Evolutionary conservation across 768 basidiomycete genomes (phyloP).

Genomic region (Mycena venus): DNA sequence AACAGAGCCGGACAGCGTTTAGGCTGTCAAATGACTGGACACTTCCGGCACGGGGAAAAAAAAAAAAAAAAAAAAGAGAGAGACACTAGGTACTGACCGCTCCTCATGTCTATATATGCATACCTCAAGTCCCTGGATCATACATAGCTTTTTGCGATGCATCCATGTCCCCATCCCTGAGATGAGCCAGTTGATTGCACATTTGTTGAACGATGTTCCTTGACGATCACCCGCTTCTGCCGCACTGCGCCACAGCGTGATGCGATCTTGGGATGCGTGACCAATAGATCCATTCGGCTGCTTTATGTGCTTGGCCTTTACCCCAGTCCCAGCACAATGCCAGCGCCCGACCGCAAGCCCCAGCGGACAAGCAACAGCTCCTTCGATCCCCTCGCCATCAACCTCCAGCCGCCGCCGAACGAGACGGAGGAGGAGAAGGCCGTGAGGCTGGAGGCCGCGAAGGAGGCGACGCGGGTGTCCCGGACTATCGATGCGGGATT

Average conservation of each 20-base stretch:
- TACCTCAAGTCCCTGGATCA: no score
- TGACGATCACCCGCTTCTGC: slow-evolving; percentile 4
- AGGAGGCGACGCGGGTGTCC: slow-evolving; percentile 50
- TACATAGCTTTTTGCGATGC: no score
- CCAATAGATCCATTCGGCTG: slow-evolving; percentile 23
- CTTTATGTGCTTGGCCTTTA: slow-evolving; percentile 2
- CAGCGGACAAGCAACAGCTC: slow-evolving; percentile 13
- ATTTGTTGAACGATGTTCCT: no score
- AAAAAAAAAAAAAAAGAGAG: no score
- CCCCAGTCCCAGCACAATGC: slow-evolving; percentile 8
- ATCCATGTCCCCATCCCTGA: no score
- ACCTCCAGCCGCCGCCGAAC: slow-evolving; percentile 45
- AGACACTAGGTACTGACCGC: no score
- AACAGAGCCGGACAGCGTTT: no score
- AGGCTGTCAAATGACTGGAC: no score
- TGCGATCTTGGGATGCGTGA: slow-evolving; percentile 13
- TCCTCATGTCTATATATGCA: no score
- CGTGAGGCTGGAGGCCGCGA: slow-evolving; percentile 42
- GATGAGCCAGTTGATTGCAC: no score
- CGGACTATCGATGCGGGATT: slow-evolving; percentile 52
- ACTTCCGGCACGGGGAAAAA: no score
- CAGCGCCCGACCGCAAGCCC: slow-evolving; percentile 1
- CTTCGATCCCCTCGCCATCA: slow-evolving; percentile 47
- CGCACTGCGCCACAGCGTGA: neutral
- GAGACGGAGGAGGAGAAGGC: slow-evolving; percentile 51